Conservation (phyloP, 2,329 filamentous ascomycete genomes). For the Monilinia aucupariae region DNA sequence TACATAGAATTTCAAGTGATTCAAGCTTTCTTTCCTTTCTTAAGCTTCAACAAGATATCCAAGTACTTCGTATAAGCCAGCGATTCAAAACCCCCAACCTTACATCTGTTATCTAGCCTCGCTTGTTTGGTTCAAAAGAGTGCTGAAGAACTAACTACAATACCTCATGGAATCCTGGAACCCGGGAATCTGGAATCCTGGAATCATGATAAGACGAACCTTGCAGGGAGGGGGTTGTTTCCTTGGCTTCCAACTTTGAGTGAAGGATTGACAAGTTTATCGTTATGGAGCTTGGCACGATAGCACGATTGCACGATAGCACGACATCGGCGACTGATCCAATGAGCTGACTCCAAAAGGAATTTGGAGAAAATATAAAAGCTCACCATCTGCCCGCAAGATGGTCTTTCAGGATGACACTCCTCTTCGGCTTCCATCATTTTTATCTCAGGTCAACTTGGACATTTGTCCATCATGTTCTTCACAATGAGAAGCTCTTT, state of each 20-base stretch:
- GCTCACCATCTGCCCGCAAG: background rate
- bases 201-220: conserved; percentile 2
- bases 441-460: background rate
- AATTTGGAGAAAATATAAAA: conserved; percentile 6
- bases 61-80: too few species aligned
- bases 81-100: too few species aligned
- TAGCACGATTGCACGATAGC: conserved; percentile 5
- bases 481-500: conserved; percentile 15
- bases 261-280: background rate
- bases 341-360: background rate
- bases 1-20: too few species aligned
- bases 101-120: too few species aligned
- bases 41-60: too few species aligned
- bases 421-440: too few species aligned
- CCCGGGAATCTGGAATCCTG: conserved; percentile 3
- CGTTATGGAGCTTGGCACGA: conserved; percentile 5
- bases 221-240: background rate
- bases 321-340: background rate
- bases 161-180: conserved; percentile 11
- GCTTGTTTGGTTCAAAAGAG: too few species aligned
- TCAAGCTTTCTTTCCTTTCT: too few species aligned
- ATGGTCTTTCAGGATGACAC: background rate
- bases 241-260: background rate
- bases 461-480: conserved; percentile 6
- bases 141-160: background rate